Base-by-base conservation (phyloP, 1,139 yeast species). In the Casaregolazyma suthepensis region DNA sequence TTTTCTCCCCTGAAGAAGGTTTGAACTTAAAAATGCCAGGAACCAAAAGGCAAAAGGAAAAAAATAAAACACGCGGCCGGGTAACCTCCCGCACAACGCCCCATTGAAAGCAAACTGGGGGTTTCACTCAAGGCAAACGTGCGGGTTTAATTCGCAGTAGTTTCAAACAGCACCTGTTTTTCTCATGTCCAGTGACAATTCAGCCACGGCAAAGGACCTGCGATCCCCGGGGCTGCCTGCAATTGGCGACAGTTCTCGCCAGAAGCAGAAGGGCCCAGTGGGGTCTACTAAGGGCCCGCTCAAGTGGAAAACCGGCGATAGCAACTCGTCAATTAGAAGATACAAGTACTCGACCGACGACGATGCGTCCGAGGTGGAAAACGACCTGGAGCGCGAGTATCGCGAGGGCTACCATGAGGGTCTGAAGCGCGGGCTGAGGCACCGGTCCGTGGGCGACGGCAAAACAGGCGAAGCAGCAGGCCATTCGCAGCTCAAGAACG, bases 371-470 rank as follows among this genome's bases (percentile, higher is more conserved):
- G 87, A 81, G 56, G 72, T 80, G 12, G 83, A 80, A 57, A 78
- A 77, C 15, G 86, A 79, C 61, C 62, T 77, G 50, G 84, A 81
- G 58, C 67, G 85, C 22, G 85, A 83, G 57, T 85, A 85, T 61
- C 64, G 81, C 42, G 94, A 85, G 64, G 93, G 93, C 0, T 82
- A 82, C 60, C 78, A 77, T 45, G 93, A 84, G 64, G 94, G 91
- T 0, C 65, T 86, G 52, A 76, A 56, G 56, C 63, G 60, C 22
- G 57, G 60, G 29, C 57, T 65, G 23, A 50, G 66, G 5, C 43
- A 70, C 62, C 26, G 45, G n/a, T 5, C 48, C 19, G 47, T 42
- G n/a, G 40, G 46, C 5, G 40, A 26, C 13, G 40, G 40, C 13
- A 5, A 46, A 43, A n/a, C 52, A 26, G 10, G 31, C 31, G 31